A percentile compares a stretch with the other conserved stretches of the same genome.
Conservation (phyloP, 2,329 filamentous ascomycete species). For the Curvularia spicifera region DNA sequence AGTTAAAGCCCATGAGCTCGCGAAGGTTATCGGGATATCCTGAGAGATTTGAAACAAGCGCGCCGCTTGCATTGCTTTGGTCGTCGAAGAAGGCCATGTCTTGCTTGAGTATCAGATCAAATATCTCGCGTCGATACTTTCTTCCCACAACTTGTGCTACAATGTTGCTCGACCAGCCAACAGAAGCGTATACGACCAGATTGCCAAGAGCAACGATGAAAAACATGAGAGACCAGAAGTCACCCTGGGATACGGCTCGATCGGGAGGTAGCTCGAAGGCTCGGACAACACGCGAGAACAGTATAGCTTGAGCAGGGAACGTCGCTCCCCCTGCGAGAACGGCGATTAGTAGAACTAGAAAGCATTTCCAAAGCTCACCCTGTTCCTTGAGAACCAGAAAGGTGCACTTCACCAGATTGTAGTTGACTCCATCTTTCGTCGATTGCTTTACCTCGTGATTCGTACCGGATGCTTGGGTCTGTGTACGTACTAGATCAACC, state of each 20-base stretch:
- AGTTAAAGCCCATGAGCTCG: constrained; percentile 83
- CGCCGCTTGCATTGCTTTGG: constrained; percentile 87
- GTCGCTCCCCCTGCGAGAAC: constrained; percentile 50
- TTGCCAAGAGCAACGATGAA: constrained; percentile 60
- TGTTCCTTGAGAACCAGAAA: constrained; percentile 41
- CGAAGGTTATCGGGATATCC: constrained; percentile 84
- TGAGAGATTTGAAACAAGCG: constrained; percentile 71
- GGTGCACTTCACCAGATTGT: constrained; percentile 37
- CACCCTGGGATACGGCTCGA: constrained; percentile 50
- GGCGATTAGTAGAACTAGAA: constrained; percentile 36
- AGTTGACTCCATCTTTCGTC: constrained; percentile 36
- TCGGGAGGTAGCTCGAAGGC: constrained; percentile 55
- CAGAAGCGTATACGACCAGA: constrained; percentile 52
- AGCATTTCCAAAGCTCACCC: constrained; percentile 48
- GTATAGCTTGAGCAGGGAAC: constrained; percentile 57
- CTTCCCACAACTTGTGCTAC: constrained; percentile 51
- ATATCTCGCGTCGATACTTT: constrained; percentile 61
- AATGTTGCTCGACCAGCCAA: constrained; percentile 56
- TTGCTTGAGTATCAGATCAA: constrained; percentile 87
- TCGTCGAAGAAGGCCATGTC: constrained; percentile 91
- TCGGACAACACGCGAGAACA: constrained; percentile 58
- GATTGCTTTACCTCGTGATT: constrained; percentile 29
- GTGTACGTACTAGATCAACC: constrained; percentile 33
- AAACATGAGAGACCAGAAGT: constrained; percentile 64
- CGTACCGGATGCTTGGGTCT: constrained; percentile 36